Evolutionary conservation across 305 asterid species (phyloP), one percentile per base, ranked within the genome.

Genomic region (Solanum hybrid): DNA sequence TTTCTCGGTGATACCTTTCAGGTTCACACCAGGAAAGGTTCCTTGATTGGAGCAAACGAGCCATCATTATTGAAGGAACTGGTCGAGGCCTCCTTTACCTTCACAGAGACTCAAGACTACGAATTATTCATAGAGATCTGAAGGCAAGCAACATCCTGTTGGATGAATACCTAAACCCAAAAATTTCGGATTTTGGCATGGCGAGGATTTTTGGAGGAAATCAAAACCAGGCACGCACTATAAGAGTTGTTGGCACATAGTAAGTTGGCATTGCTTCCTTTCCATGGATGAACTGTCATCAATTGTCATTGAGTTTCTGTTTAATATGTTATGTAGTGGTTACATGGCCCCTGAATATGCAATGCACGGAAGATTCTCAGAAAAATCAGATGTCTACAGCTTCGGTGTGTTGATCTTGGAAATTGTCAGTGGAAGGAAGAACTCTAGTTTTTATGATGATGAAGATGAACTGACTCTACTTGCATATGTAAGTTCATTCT

Each of bases 271-370:
- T 8, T 24, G 9, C 75, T 64, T 36, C 26, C 90, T 88, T 51
- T 71, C 29, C 34, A 14, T 34, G 45, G 60, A 60, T 42, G 71
- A 42, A 27, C 66, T 27, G 37, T 0, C 37, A 32, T 32, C 22
- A 85, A 3, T 56, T 4, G 14, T 34, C 7, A 31, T 9, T 12
- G 51, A 60, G 31, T 32, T 27, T 86, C 26, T 13, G 7, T 11
- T 4, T 12, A 12, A 34, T 66, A 17, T 45, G 72, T 24, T 35
- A 37, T 87, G 89, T 38, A 90, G 92, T 86, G 89, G 89, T n/a
- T 91, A 92, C 42, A 92, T 91, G 92, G 91, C 92, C 32, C 93
- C 92, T 22, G 92, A 92, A 85, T 92, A 92, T 86, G 92, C 92
- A 86, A 88, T 90, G 26, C 26, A 90, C 1, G 92, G 93, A 34